Evolutionary conservation across 345 rosid species (phyloP).

Genomic region (Aethionema arabicum): DNA sequence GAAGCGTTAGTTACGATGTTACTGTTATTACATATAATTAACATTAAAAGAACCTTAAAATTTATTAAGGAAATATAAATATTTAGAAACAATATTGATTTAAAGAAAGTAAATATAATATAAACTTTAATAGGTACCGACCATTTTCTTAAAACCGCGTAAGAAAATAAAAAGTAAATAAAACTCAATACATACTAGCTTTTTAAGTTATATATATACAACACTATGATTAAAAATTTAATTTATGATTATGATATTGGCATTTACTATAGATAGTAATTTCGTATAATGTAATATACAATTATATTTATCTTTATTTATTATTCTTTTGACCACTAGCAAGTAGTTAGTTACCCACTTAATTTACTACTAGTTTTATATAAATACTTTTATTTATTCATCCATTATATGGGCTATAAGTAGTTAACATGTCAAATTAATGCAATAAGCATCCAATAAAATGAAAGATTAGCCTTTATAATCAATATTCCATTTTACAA

Average conservation of each 20-base stretch:
- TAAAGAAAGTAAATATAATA: no score
- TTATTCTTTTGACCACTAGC: conserved; percentile 29
- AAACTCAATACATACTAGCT: no score
- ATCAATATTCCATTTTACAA: background rate
- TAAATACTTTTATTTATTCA: conserved; percentile 20
- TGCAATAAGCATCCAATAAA: conserved; percentile 16
- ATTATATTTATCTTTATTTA: conserved; percentile 17
- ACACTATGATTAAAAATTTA: background rate
- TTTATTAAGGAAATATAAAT: no score
- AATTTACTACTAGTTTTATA: background rate
- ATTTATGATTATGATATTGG: conserved; percentile 22
- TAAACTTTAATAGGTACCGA: no score
- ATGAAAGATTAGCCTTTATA: background rate
- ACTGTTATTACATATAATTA: background rate
- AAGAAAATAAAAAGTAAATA: no score
- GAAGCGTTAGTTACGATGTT: conserved; percentile 1
- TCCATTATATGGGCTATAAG: conserved; percentile 25
- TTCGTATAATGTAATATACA: conserved; percentile 20
- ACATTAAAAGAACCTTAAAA: no score
- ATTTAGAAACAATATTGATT: no score
- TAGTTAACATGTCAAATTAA: conserved; percentile 27
- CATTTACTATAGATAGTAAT: conserved; percentile 14
- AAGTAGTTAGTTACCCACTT: conserved; percentile 26
- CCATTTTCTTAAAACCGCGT: no score
- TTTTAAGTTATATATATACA: no score